phyloP scores from a whole-genome alignment of 108 stramenopile genomes.

The Parietichytrium sp. region DNA sequence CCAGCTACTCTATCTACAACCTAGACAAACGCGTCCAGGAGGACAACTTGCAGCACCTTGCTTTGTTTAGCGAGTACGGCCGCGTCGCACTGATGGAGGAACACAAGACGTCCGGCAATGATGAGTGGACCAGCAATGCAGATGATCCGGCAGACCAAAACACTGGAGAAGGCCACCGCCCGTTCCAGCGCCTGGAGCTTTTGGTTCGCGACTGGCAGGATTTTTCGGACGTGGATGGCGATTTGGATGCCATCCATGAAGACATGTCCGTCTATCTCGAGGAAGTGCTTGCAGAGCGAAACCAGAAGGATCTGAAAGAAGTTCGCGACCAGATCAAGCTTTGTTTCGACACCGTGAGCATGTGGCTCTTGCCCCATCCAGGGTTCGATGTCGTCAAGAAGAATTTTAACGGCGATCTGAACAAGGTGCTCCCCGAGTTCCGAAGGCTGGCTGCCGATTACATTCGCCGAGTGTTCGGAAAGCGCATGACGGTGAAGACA shows the following conservation, averaged over 20 bases:
- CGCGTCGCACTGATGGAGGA: constrained; percentile 78
- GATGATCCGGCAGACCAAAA: not conserved
- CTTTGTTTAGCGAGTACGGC: constrained; percentile 95
- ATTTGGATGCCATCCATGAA: constrained; percentile 69
- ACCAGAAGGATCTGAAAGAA: constrained; percentile 80
- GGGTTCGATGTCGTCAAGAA: constrained; percentile 89
- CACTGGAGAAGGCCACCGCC: constrained; percentile 39
- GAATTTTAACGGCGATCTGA: constrained; percentile 81
- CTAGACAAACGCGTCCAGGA: constrained; percentile 95
- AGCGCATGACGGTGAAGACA: constrained; percentile 71
- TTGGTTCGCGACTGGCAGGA: constrained; percentile 98
- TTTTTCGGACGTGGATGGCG: constrained; percentile 68
- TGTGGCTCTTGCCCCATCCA: constrained; percentile 92
- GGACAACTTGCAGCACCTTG: constrained; percentile 96
- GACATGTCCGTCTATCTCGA: constrained; percentile 82
- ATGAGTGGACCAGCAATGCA: constrained; percentile 8
- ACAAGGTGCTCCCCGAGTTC: constrained; percentile 76
- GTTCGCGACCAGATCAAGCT: constrained; percentile 84
- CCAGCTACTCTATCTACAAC: constrained; percentile 94
- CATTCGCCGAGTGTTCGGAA: constrained; percentile 77
- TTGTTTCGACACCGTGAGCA: constrained; percentile 84
- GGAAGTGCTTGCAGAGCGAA: constrained; percentile 72
- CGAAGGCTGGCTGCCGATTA: constrained; percentile 78
- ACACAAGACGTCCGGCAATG: constrained; percentile 48
- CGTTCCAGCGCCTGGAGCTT: constrained; percentile 94